Percentiles rank a stretch among this genome's conserved stretches.
Conservation (phyloP, 805 yeast genomes). For the Metschnikowia picachoensis region DNA sequence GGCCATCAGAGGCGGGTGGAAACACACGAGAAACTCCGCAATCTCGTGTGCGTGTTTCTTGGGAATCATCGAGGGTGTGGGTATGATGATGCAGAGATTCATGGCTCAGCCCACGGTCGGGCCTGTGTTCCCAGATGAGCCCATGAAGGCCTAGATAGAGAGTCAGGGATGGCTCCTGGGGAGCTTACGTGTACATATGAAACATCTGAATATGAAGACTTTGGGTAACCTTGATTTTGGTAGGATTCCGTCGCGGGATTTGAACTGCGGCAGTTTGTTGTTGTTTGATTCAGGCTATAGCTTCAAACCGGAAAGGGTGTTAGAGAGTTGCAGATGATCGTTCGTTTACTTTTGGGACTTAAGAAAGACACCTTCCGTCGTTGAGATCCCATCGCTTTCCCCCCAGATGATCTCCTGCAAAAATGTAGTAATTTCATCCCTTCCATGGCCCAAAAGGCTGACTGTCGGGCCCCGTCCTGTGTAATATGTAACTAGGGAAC, state of each 20-base stretch:
- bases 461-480: too few species aligned
- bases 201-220: background rate
- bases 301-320: background rate
- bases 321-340: background rate
- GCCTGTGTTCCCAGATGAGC: slow-evolving; percentile 44
- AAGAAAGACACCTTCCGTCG: too few species aligned
- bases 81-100: slow-evolving; percentile 89
- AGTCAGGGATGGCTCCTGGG: slow-evolving; percentile 3
- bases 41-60: slow-evolving; percentile 95
- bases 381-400: too few species aligned
- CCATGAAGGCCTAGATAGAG: slow-evolving; percentile 32
- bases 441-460: too few species aligned
- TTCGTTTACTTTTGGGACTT: too few species aligned
- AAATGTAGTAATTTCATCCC: too few species aligned
- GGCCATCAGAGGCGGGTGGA: slow-evolving; percentile 98
- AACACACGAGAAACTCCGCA: slow-evolving; percentile 92
- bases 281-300: background rate
- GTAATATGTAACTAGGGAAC: too few species aligned
- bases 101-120: slow-evolving; percentile 67
- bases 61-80: slow-evolving; percentile 98
- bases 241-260: background rate
- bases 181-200: slow-evolving; percentile 2
- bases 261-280: slow-evolving; percentile 10
- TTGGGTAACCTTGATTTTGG: background rate
- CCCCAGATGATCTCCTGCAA: too few species aligned